Evolutionary conservation across 805 yeast species (phyloP).

Genomic region (Naumovozyma castellii): DNA sequence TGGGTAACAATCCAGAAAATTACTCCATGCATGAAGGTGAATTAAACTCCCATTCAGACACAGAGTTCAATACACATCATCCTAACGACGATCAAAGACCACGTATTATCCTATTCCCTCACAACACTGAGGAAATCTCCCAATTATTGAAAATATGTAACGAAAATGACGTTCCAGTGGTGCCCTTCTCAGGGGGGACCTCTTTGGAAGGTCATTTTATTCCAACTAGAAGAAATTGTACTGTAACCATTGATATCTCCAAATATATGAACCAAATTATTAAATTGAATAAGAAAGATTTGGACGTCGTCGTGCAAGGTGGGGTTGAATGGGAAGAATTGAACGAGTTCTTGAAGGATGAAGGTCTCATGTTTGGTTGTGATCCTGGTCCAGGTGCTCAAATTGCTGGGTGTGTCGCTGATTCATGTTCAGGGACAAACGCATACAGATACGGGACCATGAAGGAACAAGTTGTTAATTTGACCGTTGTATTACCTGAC

Average conservation of each 20-base stretch:
- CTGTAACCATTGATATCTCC: conserved; percentile 51
- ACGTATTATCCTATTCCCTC: conserved; percentile 49
- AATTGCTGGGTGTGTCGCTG: conserved; percentile 70
- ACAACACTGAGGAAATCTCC: conserved; percentile 57
- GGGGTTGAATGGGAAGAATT: conserved; percentile 75
- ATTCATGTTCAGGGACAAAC: conserved; percentile 73
- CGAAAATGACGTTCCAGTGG: conserved; percentile 52
- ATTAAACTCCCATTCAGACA: conserved; percentile 46
- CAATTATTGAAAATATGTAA: conserved; percentile 53
- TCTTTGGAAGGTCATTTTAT: conserved; percentile 76
- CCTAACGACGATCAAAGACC: conserved; percentile 53
- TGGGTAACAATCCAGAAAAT: conserved; percentile 32
- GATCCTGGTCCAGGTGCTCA: conserved; percentile 78
- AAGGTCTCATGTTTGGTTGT: conserved; percentile 58
- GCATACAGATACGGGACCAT: conserved; percentile 75
- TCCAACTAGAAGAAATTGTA: conserved; percentile 58
- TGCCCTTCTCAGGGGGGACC: conserved; percentile 74
- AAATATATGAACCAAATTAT: conserved; percentile 48
- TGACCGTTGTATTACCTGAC: conserved; percentile 72
- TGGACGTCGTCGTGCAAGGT: conserved; percentile 67
- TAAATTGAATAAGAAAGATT: conserved; percentile 48
- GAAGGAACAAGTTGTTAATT: conserved; percentile 58
- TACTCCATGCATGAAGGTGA: conserved; percentile 31
- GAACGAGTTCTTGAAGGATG: conserved; percentile 39
- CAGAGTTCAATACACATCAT: conserved; percentile 55